Conservation (phyloP, 805 yeast species). For the Cyberlindnera euphorbiae region DNA sequence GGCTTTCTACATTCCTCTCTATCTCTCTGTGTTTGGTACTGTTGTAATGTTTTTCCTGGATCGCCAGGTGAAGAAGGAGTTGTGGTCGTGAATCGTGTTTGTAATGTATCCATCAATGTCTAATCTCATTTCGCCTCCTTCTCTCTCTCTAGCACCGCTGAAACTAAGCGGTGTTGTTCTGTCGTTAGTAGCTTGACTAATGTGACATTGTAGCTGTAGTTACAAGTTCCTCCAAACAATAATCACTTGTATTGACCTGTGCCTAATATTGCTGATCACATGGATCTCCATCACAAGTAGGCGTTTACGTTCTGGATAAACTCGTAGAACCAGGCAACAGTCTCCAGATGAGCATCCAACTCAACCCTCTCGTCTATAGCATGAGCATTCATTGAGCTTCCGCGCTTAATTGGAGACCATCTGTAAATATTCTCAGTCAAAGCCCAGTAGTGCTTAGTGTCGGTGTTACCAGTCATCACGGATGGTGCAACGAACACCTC, state of each 20-base stretch:
- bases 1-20: constrained; percentile 18
- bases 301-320: constrained; percentile 11
- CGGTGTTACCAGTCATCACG: constrained; percentile 67
- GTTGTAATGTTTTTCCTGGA: constrained; percentile 13
- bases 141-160: too few relatives aligned
- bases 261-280: too few relatives aligned
- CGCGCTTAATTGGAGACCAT: constrained; percentile 35
- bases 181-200: too few relatives aligned
- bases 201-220: too few relatives aligned
- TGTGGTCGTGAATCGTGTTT: background rate
- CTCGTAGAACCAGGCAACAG: constrained; percentile 13
- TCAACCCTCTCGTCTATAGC: constrained; percentile 52
- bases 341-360: constrained; percentile 23
- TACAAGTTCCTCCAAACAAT: too few relatives aligned
- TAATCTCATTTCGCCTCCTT: too few relatives aligned
- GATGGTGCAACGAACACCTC: constrained; percentile 49
- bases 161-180: too few relatives aligned
- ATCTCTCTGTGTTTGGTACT: constrained; percentile 10
- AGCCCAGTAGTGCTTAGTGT: constrained; percentile 62
- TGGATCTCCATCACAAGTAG: too few relatives aligned
- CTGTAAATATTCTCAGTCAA: constrained; percentile 58
- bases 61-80: constrained; percentile 9
- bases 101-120: too few relatives aligned
- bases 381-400: constrained; percentile 38
- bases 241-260: too few relatives aligned